Conservation (phyloP, 257 asterid species). For the Jasminum sambac region DNA sequence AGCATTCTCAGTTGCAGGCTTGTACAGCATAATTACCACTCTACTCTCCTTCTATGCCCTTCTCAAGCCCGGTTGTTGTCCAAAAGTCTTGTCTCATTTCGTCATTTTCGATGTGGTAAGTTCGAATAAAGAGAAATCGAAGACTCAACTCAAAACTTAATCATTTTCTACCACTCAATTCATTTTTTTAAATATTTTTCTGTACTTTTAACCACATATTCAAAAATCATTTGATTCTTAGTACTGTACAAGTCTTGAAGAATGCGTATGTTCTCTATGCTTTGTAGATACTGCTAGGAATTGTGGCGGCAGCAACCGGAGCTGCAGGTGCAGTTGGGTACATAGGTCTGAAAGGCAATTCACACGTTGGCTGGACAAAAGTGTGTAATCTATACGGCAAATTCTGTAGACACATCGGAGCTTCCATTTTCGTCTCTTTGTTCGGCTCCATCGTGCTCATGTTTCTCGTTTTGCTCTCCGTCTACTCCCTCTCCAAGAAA, state of each 20-base stretch:
- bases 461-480: conserved; percentile 55
- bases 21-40: conserved; percentile 36
- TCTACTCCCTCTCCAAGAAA: conserved; percentile 58
- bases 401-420: conserved; percentile 67
- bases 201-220: no score
- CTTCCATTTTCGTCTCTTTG: conserved; percentile 55
- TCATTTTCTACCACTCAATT: neutral
- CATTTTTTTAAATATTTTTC: no score
- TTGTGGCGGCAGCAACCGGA: conserved; percentile 74
- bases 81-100: conserved; percentile 36
- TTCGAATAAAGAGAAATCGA: neutral
- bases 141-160: neutral
- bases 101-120: conserved; percentile 51
- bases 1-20: conserved; percentile 44
- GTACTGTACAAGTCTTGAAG: neutral
- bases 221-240: neutral
- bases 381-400: conserved; percentile 47
- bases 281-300: conserved; percentile 72
- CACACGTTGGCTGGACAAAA: conserved; percentile 54
- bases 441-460: conserved; percentile 49
- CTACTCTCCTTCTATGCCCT: conserved; percentile 34
- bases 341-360: conserved; percentile 69
- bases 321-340: conserved; percentile 80
- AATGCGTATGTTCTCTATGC: neutral
- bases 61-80: conserved; percentile 30